These are phyloP conservation scores for Hanseniaspora guilliermondii DNA, from an alignment of 805 yeast species.

Conservation along the genomic window DNA sequence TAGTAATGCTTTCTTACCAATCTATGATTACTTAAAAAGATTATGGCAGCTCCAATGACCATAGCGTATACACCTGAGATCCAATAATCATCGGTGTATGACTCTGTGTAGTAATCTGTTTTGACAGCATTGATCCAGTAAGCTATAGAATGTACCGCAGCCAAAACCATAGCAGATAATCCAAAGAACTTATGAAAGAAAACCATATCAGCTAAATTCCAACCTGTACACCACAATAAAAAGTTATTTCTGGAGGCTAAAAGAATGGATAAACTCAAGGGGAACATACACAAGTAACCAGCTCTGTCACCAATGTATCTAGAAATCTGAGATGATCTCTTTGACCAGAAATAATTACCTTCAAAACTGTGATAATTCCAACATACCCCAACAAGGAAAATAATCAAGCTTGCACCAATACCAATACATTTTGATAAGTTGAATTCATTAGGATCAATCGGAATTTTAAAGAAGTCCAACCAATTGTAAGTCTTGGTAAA, in stretches of 20 bases:
- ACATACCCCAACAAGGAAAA: slow-evolving; percentile 12
- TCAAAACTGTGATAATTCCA: slow-evolving; percentile 14
- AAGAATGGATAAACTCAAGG: slow-evolving; percentile 43
- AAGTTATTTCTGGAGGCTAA: slow-evolving; percentile 64
- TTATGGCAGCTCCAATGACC: slow-evolving; percentile 28
- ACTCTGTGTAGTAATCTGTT: slow-evolving; percentile 23
- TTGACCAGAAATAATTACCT: slow-evolving; percentile 9
- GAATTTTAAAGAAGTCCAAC: not conserved
- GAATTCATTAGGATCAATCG: not conserved
- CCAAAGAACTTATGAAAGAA: slow-evolving; percentile 53
- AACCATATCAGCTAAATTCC: slow-evolving; percentile 47
- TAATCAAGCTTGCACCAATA: slow-evolving; percentile 11
- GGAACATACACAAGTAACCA: slow-evolving; percentile 35
- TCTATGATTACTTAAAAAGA: slow-evolving; percentile 33
- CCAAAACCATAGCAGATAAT: slow-evolving; percentile 27
- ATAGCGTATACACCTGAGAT: slow-evolving; percentile 22
- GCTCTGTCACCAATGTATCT: slow-evolving; percentile 37
- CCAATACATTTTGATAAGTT: slow-evolving; percentile 12
- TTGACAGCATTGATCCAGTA: slow-evolving; percentile 10
- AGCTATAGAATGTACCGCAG: slow-evolving; percentile 15
- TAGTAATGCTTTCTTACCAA: slow-evolving; percentile 33
- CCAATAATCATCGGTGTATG: slow-evolving; percentile 32
- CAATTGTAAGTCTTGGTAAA: slow-evolving; percentile 22
- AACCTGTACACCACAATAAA: slow-evolving; percentile 45
- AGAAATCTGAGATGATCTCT: slow-evolving; percentile 13